Base-by-base conservation (phyloP, 257 asterid species). In the Fraxinus cuspidata region DNA sequence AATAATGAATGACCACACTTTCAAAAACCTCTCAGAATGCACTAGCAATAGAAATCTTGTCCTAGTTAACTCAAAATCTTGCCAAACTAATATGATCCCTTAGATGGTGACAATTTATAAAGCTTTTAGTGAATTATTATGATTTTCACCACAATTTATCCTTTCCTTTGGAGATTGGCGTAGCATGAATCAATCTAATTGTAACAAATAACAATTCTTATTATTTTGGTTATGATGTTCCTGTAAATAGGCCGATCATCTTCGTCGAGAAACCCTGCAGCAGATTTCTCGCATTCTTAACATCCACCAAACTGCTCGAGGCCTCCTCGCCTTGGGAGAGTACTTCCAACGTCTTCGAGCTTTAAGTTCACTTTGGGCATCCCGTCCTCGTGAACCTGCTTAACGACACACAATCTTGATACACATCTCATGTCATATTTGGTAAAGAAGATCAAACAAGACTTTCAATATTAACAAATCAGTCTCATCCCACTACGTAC, bases 261-360 rank as follows among this genome's bases (percentile, higher is more conserved):
- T 88, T 37, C 81, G 92, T 53, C 87, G 85, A 81, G 85, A 84
- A 72, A 82, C 92, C 15, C 83, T 88, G 38, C 87, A 82, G 74
- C 90, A 82, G 87, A 80, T 86, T 29, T 84, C 79, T 51, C 83
- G 85, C n/a, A 80, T 85, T 67, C 89, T 88, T 12, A 77, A 66
- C 19, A 49, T 77, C 29, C 85, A 74, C 18, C 88, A 88, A 81
- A 80, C 89, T 9, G 91, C 91, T 44, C 83, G 79, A 29, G 88
- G 87, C 58, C 87, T 84, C 7, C 88, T 88, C 12, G 91, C 91
- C 34, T 70, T 85, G 16, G 91, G 91, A 73, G 89, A 88, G 81
- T 88, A 88, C 75, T 67, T 80, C 80, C 84, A 82, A 74, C 86
- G 91, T 18, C 86, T 88, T n/a, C 83, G 91, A 18, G 78, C 82